Percentiles rank a stretch among this genome's conserved stretches.
These are phyloP conservation scores for Castanopsis chinensis DNA, from an alignment of 306 rosid species.

Conservation along the genomic window DNA sequence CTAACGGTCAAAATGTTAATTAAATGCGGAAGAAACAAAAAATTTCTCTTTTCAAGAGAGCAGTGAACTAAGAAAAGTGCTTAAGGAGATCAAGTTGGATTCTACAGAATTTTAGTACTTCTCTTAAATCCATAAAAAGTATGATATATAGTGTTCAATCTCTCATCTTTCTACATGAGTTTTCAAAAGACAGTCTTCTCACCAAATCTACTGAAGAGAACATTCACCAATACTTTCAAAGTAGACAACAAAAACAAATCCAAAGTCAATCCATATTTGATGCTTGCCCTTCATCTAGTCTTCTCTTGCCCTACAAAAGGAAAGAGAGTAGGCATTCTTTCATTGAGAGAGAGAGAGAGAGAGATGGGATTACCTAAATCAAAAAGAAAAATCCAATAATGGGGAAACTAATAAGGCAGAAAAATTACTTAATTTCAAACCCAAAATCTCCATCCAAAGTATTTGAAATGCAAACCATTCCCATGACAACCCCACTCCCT, in stretches of 20 bases:
- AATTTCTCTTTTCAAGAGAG: constrained; percentile 2
- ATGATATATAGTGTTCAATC: constrained; percentile 1
- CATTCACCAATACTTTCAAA: constrained; percentile 40
- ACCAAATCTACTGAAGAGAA: constrained; percentile 42
- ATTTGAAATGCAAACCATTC: not conserved
- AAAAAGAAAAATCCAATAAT: not conserved
- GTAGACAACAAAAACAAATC: constrained; percentile 46
- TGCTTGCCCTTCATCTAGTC: constrained; percentile 83
- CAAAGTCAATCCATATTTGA: constrained; percentile 55
- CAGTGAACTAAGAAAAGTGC: constrained; percentile 8
- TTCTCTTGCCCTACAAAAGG: constrained; percentile 82
- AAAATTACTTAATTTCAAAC: not conserved
- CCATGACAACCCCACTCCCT: not conserved
- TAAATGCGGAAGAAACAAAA: constrained; percentile 6
- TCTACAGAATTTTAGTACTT: constrained; percentile 15
- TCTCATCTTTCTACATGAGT: constrained; percentile 20
- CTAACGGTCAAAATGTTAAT: not conserved
- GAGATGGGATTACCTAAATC: constrained; percentile 28
- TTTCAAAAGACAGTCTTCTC: constrained; percentile 27
- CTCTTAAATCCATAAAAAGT: not conserved
- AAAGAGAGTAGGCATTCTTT: constrained; percentile 60
- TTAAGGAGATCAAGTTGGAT: constrained; percentile 4
- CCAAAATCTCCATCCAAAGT: not conserved
- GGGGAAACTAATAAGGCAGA: not conserved
- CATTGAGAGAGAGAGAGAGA: constrained; percentile 49